Evolutionary conservation across 495 filamentous ascomycete genomes (phyloP).

Genomic region (Zalerion maritima): DNA sequence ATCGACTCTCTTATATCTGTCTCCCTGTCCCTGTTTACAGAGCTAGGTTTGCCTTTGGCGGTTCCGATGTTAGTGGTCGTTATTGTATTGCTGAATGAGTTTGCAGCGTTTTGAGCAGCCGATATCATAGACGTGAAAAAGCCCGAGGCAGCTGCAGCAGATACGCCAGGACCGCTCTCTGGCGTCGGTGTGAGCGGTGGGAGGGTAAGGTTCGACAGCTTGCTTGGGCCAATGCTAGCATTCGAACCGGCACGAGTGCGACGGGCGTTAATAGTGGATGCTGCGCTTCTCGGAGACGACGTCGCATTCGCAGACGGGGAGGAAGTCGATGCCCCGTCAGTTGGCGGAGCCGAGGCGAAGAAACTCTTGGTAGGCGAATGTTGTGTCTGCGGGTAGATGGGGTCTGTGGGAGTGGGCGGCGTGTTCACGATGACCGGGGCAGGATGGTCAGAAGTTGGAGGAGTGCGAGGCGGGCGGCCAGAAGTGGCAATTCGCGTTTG

Average conservation of each 20-base stretch:
- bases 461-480: constrained; percentile 26
- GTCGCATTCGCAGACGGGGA: constrained; percentile 54
- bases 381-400: constrained; percentile 9
- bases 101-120: constrained; percentile 89
- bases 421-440: constrained; percentile 42
- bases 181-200: constrained; percentile 60
- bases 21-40: constrained; percentile 19
- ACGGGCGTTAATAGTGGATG: too few species aligned
- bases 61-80: constrained; percentile 39
- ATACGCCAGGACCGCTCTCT: constrained; percentile 26
- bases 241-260: constrained; percentile 52
- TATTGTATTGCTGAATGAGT: constrained; percentile 65
- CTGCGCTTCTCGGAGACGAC: constrained; percentile 35
- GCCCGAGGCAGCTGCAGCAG: constrained; percentile 32
- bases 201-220: constrained; percentile 66
- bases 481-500: constrained; percentile 18
- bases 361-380: constrained; percentile 9
- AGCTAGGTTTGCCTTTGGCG: constrained; percentile 24
- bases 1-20: constrained; percentile 12
- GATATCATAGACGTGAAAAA: constrained; percentile 93
- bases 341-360: constrained; percentile 15
- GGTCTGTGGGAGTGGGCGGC: constrained; percentile 38
- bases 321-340: constrained; percentile 24
- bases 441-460: constrained; percentile 20
- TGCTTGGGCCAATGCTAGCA: constrained; percentile 62